Percentiles rank a stretch among this genome's conserved stretches.
Conservation (phyloP, 768 basidiomycete genomes). For the Sarcodon sp. region DNA sequence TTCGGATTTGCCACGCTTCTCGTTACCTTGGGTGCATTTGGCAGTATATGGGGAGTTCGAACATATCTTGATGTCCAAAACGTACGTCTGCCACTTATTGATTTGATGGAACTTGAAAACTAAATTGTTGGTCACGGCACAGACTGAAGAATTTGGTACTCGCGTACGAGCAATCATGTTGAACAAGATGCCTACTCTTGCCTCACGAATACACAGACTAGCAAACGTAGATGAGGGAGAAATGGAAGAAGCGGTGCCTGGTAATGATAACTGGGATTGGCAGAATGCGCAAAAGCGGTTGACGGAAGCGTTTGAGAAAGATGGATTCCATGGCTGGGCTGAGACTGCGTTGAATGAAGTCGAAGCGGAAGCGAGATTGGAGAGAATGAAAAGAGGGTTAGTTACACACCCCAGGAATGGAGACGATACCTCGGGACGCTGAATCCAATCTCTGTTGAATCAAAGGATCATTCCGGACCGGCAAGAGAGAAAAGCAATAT, state of each 20-base stretch:
- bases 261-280: slow-evolving; percentile 31
- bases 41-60: slow-evolving; percentile 35
- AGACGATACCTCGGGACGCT: too few species aligned
- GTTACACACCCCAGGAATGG: too few species aligned
- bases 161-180: slow-evolving; percentile 39
- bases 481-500: too few species aligned
- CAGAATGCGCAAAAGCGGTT: slow-evolving; percentile 41
- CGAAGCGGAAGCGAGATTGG: slow-evolving; percentile 41
- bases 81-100: slow-evolving; percentile 24
- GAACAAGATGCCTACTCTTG: slow-evolving; percentile 33
- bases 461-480: too few species aligned
- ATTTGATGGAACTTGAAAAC: slow-evolving; percentile 2
- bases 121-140: background rate
- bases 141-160: slow-evolving; percentile 49
- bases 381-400: slow-evolving; percentile 24
- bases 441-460: too few species aligned
- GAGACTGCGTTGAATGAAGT: slow-evolving; percentile 39
- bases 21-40: slow-evolving; percentile 34
- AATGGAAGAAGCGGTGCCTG: background rate
- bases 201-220: slow-evolving; percentile 36
- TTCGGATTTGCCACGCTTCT: slow-evolving; percentile 52
- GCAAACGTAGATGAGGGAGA: slow-evolving; percentile 10
- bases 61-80: slow-evolving; percentile 37
- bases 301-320: slow-evolving; percentile 40
- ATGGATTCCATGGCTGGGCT: slow-evolving; percentile 44